A percentile compares a stretch with the other conserved stretches of the same genome.
These are phyloP conservation scores for Achaetomium macrosporum DNA, from an alignment of 2,329 filamentous ascomycete species.

Conservation along the genomic window DNA sequence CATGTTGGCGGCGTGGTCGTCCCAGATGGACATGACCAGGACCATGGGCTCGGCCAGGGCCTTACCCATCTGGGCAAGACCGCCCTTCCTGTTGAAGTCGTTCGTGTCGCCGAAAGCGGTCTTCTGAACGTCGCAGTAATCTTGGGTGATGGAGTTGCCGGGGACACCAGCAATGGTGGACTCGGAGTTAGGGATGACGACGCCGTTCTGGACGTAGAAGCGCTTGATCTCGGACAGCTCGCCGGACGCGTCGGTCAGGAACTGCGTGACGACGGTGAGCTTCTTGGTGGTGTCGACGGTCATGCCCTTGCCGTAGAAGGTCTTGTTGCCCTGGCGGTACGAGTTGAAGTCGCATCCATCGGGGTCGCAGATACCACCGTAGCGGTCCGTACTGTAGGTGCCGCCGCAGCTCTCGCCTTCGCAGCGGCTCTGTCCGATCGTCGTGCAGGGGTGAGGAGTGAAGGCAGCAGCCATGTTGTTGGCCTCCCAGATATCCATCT, in stretches of 20 bases:
- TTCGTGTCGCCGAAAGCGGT: constrained; percentile 47
- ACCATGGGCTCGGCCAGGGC: constrained; percentile 40
- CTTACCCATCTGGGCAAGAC: constrained; percentile 50
- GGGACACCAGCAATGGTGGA: constrained; percentile 35
- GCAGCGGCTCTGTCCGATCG: constrained; percentile 46
- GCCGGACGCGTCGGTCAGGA: constrained; percentile 44
- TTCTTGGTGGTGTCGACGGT: constrained; percentile 55
- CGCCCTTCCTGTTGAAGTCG: constrained; percentile 51
- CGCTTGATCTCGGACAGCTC: constrained; percentile 56
- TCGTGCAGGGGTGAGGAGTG: constrained; percentile 60
- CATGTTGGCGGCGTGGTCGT: constrained; percentile 64
- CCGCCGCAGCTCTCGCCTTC: constrained; percentile 46
- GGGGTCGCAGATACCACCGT: constrained; percentile 58
- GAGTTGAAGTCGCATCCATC: constrained; percentile 67
- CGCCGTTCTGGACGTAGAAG: constrained; percentile 59
- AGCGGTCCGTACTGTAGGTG: constrained; percentile 47
- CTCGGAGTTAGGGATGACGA: constrained; percentile 49
- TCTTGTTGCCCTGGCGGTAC: constrained; percentile 58
- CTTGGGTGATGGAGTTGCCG: constrained; percentile 47
- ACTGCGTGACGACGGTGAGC: constrained; percentile 63
- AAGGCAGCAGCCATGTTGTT: constrained; percentile 59
- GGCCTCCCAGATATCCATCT: constrained; percentile 58
- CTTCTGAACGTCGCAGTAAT: constrained; percentile 57
- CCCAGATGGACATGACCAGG: constrained; percentile 50
- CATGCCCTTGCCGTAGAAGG: constrained; percentile 56